A percentile compares a stretch with the other conserved stretches of the same genome.
These are phyloP conservation scores for Aspergillus niger DNA, from an alignment of 2,329 filamentous ascomycete genomes.

Conservation along the genomic window DNA sequence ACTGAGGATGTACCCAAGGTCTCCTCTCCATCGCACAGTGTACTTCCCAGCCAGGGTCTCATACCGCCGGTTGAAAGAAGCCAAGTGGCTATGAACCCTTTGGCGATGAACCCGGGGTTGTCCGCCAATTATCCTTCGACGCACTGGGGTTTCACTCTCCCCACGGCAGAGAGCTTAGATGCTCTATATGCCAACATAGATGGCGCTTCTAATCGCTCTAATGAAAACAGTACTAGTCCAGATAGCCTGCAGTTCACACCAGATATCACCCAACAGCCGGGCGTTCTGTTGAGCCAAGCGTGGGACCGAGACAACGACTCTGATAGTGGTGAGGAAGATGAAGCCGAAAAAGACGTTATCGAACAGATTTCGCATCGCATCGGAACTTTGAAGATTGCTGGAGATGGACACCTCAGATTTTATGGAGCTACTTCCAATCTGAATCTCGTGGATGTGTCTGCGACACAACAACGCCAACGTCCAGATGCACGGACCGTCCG, in stretches of 20 bases:
- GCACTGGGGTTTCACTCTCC: conserved; percentile 37
- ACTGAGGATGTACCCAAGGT: conserved; percentile 8
- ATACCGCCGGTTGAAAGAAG: conserved; percentile 18
- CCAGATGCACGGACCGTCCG: conserved; percentile 42
- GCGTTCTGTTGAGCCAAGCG: conserved; percentile 21
- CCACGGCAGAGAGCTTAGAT: conserved; percentile 39
- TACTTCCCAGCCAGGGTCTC: conserved; percentile 16
- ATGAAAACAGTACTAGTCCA: conserved; percentile 27
- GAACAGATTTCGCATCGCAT: conserved; percentile 48
- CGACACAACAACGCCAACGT: conserved; percentile 19
- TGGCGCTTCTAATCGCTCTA: conserved; percentile 17
- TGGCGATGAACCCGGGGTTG: conserved; percentile 18
- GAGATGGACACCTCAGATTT: conserved; percentile 48
- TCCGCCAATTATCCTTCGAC: conserved; percentile 26
- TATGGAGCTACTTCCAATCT: conserved; percentile 50
- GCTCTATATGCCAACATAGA: conserved; percentile 38
- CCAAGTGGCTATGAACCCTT: conserved; percentile 21
- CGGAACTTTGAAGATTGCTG: conserved; percentile 47
- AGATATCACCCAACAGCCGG: conserved; percentile 30
- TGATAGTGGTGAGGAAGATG: conserved; percentile 42
- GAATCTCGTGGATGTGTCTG: conserved; percentile 44
- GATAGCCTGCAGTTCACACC: conserved; percentile 32
- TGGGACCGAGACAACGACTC: conserved; percentile 29
- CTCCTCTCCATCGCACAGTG: conserved; percentile 17
- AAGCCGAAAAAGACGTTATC: conserved; percentile 41